phyloP scores from a whole-genome alignment of 1,284 basidiomycete genomes.

The Puccinia novopanici region DNA sequence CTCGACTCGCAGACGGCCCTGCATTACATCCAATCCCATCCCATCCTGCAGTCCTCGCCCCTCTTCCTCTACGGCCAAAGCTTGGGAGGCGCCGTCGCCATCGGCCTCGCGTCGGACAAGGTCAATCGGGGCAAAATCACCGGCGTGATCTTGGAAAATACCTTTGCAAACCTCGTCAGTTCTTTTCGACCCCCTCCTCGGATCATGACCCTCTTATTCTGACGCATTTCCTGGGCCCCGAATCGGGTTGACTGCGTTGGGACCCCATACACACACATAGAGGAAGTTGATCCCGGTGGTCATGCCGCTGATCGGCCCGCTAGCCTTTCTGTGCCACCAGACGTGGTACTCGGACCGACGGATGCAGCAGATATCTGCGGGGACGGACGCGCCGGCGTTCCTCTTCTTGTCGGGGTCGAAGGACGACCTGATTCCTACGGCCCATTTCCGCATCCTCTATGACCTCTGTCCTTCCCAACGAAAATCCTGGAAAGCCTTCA shows the following conservation, averaged over 20 bases:
- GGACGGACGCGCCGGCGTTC: constrained; percentile 14
- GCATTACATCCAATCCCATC: constrained; percentile 21
- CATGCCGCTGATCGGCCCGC: constrained; percentile 41
- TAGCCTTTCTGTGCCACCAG: constrained; percentile 48
- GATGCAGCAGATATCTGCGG: constrained; percentile 5
- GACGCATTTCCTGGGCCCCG: background rate
- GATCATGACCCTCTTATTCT: background rate
- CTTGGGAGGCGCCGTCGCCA: constrained; percentile 44
- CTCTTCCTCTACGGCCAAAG: constrained; percentile 48
- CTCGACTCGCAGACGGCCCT: constrained; percentile 28
- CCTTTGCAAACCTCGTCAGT: constrained; percentile 45
- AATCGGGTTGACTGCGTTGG: background rate
- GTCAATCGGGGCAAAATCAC: constrained; percentile 19
- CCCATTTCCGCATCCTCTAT: constrained; percentile 38
- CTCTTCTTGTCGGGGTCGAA: constrained; percentile 39
- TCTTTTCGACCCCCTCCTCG: background rate
- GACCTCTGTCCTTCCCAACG: constrained; percentile 28
- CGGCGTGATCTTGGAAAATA: constrained; percentile 48
- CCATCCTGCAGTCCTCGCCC: background rate
- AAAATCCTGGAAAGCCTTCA: constrained; percentile 42
- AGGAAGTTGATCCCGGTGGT: constrained; percentile 45
- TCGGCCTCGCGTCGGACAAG: constrained; percentile 9
- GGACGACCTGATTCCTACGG: constrained; percentile 43
- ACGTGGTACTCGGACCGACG: constrained; percentile 46
- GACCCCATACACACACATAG: background rate